Conservation (phyloP, 176 grass and related monocot genomes). For the Saccharum spontaneum region DNA sequence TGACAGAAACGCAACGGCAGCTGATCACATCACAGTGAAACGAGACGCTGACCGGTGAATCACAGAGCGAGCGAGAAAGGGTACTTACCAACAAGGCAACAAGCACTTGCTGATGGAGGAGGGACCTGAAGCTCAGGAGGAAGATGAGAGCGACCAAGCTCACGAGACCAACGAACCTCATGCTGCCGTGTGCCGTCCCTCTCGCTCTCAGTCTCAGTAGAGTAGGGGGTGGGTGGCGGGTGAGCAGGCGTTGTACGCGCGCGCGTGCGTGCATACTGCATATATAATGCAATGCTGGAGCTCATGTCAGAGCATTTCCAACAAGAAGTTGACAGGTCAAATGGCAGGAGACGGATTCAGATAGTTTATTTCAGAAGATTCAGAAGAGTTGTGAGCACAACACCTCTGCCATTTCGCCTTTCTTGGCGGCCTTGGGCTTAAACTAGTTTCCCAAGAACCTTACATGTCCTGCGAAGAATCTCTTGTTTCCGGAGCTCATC, state of each 20-base stretch:
- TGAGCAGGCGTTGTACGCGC: background rate
- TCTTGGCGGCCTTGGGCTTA: conserved; percentile 24
- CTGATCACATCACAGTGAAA: background rate
- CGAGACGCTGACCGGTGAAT: background rate
- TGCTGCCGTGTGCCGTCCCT: conserved; percentile 11
- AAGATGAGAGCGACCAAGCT: conserved; percentile 53
- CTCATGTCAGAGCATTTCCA: conserved; percentile 38
- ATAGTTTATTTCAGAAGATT: background rate
- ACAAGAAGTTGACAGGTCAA: conserved; percentile 41
- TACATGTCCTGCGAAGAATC: conserved; percentile 47
- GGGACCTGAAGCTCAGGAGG: conserved; percentile 53
- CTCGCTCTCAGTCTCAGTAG: background rate
- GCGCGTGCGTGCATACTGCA: background rate
- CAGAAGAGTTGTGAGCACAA: conserved; percentile 31
- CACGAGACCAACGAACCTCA: conserved; percentile 48
- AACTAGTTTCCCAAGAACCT: conserved; percentile 46
- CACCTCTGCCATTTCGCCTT: conserved; percentile 30
- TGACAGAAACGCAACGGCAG: background rate
- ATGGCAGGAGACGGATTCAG: conserved; percentile 33
- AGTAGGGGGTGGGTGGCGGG: background rate
- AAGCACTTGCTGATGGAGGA: conserved; percentile 59
- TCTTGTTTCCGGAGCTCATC: conserved; percentile 56
- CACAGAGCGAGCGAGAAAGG: background rate
- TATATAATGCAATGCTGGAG: conserved; percentile 19
- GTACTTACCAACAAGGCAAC: conserved; percentile 61